A percentile compares a stretch with the other conserved stretches of the same genome.
These are phyloP conservation scores for Hypoxylon intermedium DNA, from an alignment of 495 filamentous ascomycete genomes.

Conservation along the genomic window DNA sequence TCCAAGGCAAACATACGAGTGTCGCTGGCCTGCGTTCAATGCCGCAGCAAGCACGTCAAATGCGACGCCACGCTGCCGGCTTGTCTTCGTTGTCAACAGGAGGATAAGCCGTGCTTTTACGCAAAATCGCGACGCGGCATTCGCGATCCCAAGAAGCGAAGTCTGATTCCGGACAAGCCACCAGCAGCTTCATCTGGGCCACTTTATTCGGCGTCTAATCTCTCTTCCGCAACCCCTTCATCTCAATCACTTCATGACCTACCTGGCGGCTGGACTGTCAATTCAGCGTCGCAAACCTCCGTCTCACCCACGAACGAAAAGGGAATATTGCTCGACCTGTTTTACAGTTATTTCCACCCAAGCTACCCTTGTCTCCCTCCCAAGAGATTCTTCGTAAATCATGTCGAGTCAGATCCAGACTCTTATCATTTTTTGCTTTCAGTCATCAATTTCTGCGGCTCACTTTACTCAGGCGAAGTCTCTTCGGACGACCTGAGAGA, in stretches of 20 bases:
- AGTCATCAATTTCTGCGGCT: conserved; percentile 66
- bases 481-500: conserved; percentile 52
- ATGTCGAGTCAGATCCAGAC: conserved; percentile 36
- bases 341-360: conserved; percentile 65
- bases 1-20: conserved; percentile 48
- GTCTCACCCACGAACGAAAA: conserved; percentile 30
- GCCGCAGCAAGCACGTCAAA: conserved; percentile 66
- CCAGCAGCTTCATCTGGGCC: conserved; percentile 25
- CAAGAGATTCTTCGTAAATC: conserved; percentile 48
- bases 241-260: conserved; percentile 30
- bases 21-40: conserved; percentile 63
- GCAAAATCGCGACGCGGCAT: conserved; percentile 62
- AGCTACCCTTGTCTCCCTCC: conserved; percentile 67
- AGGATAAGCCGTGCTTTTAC: conserved; percentile 57
- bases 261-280: conserved; percentile 34
- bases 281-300: conserved; percentile 11
- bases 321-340: conserved; percentile 49
- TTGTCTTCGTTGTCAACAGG: conserved; percentile 54
- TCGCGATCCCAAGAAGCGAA: conserved; percentile 51
- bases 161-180: conserved; percentile 42
- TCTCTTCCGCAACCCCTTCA: conserved; percentile 19
- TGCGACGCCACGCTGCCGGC: conserved; percentile 61
- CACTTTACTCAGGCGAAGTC: conserved; percentile 51
- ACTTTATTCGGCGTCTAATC: conserved; percentile 23
- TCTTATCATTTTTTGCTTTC: conserved; percentile 52